Evolutionary conservation across 345 rosid genomes (phyloP), one percentile per base, ranked within the genome.

Genomic region (Pugionium dolabratum): DNA sequence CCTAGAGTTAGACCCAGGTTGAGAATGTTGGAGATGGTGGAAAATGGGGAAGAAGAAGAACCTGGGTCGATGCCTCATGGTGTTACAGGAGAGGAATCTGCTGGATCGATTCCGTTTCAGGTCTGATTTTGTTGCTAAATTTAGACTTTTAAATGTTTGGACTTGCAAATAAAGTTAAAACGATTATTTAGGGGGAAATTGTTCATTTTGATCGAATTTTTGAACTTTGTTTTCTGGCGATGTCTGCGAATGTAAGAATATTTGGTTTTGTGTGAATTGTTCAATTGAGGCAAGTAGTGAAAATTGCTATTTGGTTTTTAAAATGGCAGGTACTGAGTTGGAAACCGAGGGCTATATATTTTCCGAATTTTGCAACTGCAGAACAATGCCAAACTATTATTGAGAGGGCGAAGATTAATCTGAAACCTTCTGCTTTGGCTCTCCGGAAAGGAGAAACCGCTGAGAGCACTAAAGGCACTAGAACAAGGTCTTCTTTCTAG

Each of bases 101-200:
- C 84, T 28, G 82, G 76, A 6, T 79, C 91, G 2, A 85, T 87
- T 70, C 83, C 97, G 1, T 90, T 81, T 82, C 97, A 90, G 91
- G 97, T 87, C 4, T 37, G n/a, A 3, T 59, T 46, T 46, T 26
- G 39, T 53, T 60, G 25, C 26, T 26, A 33, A 26, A 39, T 46
- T 49, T 41, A 18, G 59, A 2, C 42, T 35, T 36, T 9, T 34
- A 5, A 8, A 40, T 43, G 60, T 36, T 43, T 58, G 10, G 40
- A 25, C 48, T 72, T 49, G 30, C 5, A 1, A n/a, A 7, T 31
- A n/a, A 48, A 4, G 18, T 59, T 54, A 50, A 47, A 51, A 58
- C 46, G 64, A 29, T 28, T 41, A 10, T n/a, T 41, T 53, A 50
- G n/a, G 44, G 44, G 4, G 32, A 55, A 3, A 29, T 6, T 31